Evolutionary conservation across 306 rosid species (phyloP), one percentile per base, ranked within the genome.

Genomic region (Lagenaria siceraria): DNA sequence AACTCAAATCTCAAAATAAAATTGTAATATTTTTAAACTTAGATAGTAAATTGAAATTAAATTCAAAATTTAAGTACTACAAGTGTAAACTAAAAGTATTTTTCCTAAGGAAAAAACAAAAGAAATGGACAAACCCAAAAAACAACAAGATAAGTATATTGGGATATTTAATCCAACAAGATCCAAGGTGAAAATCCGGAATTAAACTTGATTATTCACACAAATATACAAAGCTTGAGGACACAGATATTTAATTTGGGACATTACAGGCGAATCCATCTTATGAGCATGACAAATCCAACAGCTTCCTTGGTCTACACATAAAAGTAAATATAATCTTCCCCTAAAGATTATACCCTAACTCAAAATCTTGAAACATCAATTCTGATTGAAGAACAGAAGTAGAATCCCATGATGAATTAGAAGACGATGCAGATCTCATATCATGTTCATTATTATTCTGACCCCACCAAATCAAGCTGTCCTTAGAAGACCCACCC

Each of bases 391-490:
- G 85, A 81, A 87, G 86, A 78, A 79, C 92, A 27, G 88, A 84
- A 83, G 81, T 80, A 17, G 98, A 95, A 62, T 89, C 90, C 97
- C 93, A 88, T 0, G 97, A 88, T 0, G 97, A 86, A 82, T 84
- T 89, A 49, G 89, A 12, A n/a, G 66, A 87, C 19, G 96, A 88
- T n/a, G 86, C 87, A 33, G 97, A 90, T 78, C 86, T 95, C 60
- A 84, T 25, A 40, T 88, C 91, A 65, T 88, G 84, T 63, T 82
- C 87, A 68, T 84, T 89, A 68, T 84, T 89, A 75, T 84, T 89
- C 71, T 86, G 86, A 35, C 90, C 81, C 99, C 97, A 90, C 99
- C 99, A 95, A 29, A 80, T 74, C 74, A 87, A 56, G 82, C 80
- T 78, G 27, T 88, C 92, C 84, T 87, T 95, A 46, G 89, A 80